phyloP scores from a whole-genome alignment of 257 asterid species.

The Solanum bulbocastanum region DNA sequence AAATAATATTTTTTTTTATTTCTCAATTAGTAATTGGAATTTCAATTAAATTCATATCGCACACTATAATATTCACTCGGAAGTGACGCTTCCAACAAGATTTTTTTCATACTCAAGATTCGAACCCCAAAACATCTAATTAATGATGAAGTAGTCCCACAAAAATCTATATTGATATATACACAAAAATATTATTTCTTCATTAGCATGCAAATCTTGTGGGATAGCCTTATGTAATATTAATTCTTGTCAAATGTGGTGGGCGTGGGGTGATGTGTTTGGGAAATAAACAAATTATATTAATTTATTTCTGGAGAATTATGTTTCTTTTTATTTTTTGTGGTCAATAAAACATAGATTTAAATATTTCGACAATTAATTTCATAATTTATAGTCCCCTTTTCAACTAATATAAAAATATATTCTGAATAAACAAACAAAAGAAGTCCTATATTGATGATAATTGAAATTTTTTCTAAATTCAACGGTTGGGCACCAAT shows the following conservation, averaged over 20 bases:
- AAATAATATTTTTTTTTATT: no score
- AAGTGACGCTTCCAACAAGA: no score
- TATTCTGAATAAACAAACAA: neutral
- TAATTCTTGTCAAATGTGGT: neutral
- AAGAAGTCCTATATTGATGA: neutral
- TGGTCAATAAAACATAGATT: neutral
- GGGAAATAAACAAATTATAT: neutral
- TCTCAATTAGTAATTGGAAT: no score
- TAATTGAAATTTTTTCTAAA: neutral
- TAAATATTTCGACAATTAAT: neutral
- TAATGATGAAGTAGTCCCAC: neutral
- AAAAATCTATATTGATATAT: neutral
- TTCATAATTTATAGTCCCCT: neutral
- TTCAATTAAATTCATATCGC: neutral
- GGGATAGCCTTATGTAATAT: neutral
- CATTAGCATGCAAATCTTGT: neutral
- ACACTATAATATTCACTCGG: rapidly evolving
- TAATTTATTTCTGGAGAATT: neutral
- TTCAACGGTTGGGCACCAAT: neutral
- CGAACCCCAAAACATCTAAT: rapidly evolving
- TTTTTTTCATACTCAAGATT: rapidly evolving
- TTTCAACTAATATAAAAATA: neutral
- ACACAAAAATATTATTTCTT: neutral
- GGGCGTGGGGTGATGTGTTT: neutral
- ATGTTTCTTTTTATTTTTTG: neutral